Evolutionary conservation across 306 rosid genomes (phyloP).

Genomic region (Vigna radiata): DNA sequence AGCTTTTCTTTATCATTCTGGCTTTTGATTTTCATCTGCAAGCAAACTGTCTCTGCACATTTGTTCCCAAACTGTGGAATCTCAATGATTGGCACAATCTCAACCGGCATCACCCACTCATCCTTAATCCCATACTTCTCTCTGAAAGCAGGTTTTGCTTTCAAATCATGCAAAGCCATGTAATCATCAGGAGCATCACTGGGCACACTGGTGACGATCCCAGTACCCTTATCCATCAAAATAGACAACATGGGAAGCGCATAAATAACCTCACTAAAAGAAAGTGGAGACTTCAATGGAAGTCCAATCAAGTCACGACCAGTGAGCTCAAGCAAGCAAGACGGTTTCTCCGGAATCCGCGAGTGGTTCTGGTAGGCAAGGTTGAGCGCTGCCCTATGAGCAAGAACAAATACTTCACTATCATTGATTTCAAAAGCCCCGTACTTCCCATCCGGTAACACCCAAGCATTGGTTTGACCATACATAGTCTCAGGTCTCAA

Average conservation of each 20-base stretch:
- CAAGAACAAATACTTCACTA: slow-evolving; percentile 71
- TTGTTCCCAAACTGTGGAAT: slow-evolving; percentile 81
- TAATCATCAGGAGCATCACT: slow-evolving; percentile 98
- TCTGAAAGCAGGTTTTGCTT: slow-evolving; percentile 75
- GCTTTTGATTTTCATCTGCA: slow-evolving; percentile 81
- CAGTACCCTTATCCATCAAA: slow-evolving; percentile 94
- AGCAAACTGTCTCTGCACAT: slow-evolving; percentile 85
- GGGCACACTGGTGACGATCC: slow-evolving; percentile 95
- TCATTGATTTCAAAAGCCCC: slow-evolving; percentile 91
- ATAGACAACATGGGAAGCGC: slow-evolving; percentile 96
- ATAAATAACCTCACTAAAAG: slow-evolving; percentile 74
- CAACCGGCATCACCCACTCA: slow-evolving; percentile 91
- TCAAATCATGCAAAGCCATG: slow-evolving; percentile 90
- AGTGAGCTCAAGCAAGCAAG: slow-evolving; percentile 75
- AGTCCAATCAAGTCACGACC: slow-evolving; percentile 94
- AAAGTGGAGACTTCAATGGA: slow-evolving; percentile 81
- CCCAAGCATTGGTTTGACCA: slow-evolving; percentile 99
- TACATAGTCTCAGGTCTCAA: slow-evolving; percentile 98
- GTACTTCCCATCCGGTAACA: slow-evolving; percentile 88
- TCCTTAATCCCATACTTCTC: slow-evolving; percentile 83
- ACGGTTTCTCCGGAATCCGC: slow-evolving; percentile 70
- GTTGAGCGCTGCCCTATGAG: slow-evolving; percentile 84
- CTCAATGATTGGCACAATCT: slow-evolving; percentile 81
- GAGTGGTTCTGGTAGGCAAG: slow-evolving; percentile 88
- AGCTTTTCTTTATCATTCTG: slow-evolving; percentile 96